Evolutionary conservation across 108 stramenopile genomes (phyloP).

Genomic region (Bacterosira constricta): DNA sequence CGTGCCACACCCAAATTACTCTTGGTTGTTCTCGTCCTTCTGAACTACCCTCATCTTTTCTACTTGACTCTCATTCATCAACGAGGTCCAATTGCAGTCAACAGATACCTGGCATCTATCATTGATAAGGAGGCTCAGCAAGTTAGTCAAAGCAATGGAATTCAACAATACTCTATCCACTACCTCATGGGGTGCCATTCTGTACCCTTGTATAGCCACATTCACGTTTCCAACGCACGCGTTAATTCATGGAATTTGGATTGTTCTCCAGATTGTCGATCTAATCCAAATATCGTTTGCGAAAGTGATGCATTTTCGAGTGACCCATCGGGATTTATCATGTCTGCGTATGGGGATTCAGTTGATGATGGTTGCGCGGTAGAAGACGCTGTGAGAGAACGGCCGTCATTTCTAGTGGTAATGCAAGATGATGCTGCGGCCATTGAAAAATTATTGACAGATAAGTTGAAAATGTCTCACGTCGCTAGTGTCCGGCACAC

Average conservation of each 20-base stretch:
- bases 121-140: constrained; percentile 23
- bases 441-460: constrained; percentile 8
- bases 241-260: constrained; percentile 71
- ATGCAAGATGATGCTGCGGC: constrained; percentile 43
- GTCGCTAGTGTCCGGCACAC: constrained; percentile 35
- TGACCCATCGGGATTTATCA: constrained; percentile 67
- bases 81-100: constrained; percentile 71
- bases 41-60: constrained; percentile 57
- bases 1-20: constrained; percentile 17
- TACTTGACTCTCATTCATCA: constrained; percentile 78
- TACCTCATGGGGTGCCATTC: constrained; percentile 89
- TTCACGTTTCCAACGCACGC: constrained; percentile 51
- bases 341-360: constrained; percentile 6
- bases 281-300: constrained; percentile 51
- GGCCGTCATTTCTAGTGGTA: constrained; percentile 32
- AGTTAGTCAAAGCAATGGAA: constrained; percentile 10
- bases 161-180: constrained; percentile 50
- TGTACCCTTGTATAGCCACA: constrained; percentile 77
- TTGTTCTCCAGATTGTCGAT: constrained; percentile 79
- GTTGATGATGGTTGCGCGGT: constrained; percentile 1
- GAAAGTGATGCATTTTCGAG: constrained; percentile 74
- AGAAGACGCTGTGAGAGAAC: not conserved
- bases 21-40: constrained; percentile 43
- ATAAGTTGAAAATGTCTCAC: constrained; percentile 23
- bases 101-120: constrained; percentile 51